Evolutionary conservation across 129 eudicot species (phyloP), one percentile per base, ranked within the genome.

Genomic region (Flaveria sonorensis): DNA sequence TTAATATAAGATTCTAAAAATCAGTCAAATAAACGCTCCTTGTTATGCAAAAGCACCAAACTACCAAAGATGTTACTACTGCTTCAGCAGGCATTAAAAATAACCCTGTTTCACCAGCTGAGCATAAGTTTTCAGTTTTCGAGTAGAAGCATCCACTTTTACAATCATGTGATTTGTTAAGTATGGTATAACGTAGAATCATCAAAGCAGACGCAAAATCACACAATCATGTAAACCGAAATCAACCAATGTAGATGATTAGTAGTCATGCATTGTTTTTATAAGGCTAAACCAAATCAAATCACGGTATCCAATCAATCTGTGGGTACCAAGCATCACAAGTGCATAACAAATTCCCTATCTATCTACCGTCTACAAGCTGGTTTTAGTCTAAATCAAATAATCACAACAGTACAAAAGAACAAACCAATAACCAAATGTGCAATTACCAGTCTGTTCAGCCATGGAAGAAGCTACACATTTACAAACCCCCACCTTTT

Each of bases 381-480:
- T n/a, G n/a, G n/a, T n/a, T n/a, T n/a, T n/a, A n/a, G 32, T 21
- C 24, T 1, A 59, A 23, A 59, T 6, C 55, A 6, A 50, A 50
- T 1, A 15, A 47, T 18, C 12, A n/a, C 32, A 15, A 40, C 19
- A 28, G 14, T 11, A 14, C 0, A 0, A 68, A 51, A 18, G 7
- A 36, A 21, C 78, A 74, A 60, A 60, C 21, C 26, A 24, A 47
- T 21, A 73, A 46, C 11, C 52, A 75, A 48, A 14, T 1, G 72
- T 21, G 45, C n/a, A 26, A 32, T 52, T 73, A 88, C 96, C 89
- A 75, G 85, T 84, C 74, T 86, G 83, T 63, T 90, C 88, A 15
- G 87, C 72, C 16, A 88, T 80, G 18, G 96, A 84, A 16, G 93
- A 70, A 45, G 96, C 89, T 28, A 92, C 89, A 66, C 96, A 92